Conservation (phyloP, 2,329 filamentous ascomycete species). For the Claviceps africana region DNA sequence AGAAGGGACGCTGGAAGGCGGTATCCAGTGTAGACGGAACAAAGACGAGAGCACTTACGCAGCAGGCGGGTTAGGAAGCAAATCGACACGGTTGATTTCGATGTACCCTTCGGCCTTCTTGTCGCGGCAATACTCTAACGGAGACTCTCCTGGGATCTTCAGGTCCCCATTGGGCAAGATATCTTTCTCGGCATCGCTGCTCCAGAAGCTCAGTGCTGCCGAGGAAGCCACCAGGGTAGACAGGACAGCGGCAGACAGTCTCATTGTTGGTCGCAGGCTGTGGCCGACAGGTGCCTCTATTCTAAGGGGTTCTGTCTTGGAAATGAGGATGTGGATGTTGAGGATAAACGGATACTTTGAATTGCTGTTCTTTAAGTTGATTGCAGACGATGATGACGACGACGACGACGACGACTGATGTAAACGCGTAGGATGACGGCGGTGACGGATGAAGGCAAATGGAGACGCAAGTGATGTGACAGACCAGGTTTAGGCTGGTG, state of each 20-base stretch:
- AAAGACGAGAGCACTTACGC: slow-evolving; percentile 39
- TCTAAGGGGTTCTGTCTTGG: not conserved
- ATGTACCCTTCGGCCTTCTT: slow-evolving; percentile 59
- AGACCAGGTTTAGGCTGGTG: slow-evolving; percentile 2
- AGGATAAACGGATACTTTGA: not conserved
- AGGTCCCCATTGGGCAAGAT: slow-evolving; percentile 35
- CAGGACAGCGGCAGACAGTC: slow-evolving; percentile 29
- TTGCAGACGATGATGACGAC: not conserved
- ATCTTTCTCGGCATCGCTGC: slow-evolving; percentile 16
- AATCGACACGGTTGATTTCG: slow-evolving; percentile 62
- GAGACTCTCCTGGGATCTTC: slow-evolving; percentile 72
- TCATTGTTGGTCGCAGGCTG: slow-evolving; percentile 14
- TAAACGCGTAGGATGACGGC: slow-evolving; percentile 2
- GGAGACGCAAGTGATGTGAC: not conserved
- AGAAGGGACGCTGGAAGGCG: not conserved
- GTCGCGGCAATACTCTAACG: slow-evolving; percentile 59
- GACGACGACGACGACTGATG: not conserved
- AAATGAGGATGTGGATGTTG: not conserved
- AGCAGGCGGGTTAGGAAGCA: slow-evolving; percentile 72
- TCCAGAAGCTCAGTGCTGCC: slow-evolving; percentile 28
- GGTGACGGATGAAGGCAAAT: not conserved
- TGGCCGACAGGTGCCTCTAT: not conserved
- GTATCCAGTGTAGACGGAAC: not conserved
- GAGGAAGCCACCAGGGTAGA: slow-evolving; percentile 31
- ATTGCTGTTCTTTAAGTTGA: not conserved